A percentile compares a stretch with the other conserved stretches of the same genome.
phyloP scores from a whole-genome alignment of 169 alveolate genomes.

The Cryptosporidium bovis region DNA sequence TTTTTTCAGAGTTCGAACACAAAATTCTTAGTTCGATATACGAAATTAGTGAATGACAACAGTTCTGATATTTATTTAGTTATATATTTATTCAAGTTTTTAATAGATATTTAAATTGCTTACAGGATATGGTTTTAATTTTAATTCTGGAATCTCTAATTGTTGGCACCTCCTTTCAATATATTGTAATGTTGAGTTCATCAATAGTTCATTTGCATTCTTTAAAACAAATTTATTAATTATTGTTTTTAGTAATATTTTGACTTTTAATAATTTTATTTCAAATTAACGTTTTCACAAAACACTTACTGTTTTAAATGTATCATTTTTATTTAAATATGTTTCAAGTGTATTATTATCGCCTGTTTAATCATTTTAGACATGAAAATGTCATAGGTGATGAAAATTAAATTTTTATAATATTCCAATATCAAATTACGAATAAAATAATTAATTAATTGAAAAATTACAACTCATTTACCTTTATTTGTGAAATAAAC shows the following conservation, averaged over 20 bases:
- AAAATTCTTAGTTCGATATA: conserved; percentile 26
- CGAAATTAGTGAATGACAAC: conserved; percentile 51
- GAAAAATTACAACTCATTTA: neutral
- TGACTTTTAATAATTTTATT: no score
- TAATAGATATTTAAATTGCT: conserved; percentile 1
- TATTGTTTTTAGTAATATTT: no score
- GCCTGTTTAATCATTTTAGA: no score
- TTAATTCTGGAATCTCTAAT: conserved; percentile 24
- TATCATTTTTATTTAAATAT: no score
- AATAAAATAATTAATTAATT: neutral
- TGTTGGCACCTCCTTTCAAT: conserved; percentile 47
- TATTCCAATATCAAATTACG: neutral
- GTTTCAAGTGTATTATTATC: no score
- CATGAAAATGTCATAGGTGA: no score
- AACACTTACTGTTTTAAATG: no score
- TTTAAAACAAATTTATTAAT: neutral
- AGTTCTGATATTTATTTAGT: conserved; percentile 10
- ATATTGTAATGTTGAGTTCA: conserved; percentile 26
- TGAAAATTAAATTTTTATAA: no score
- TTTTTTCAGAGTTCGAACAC: conserved; percentile 16
- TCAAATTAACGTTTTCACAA: no score
- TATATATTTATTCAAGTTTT: neutral
- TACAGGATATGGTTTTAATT: conserved; percentile 36
- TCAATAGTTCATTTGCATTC: conserved; percentile 18
- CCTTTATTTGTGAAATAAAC: neutral